Base-by-base conservation (phyloP, 2,329 filamentous ascomycete species). In the Teratosphaeria pseudoeucalypti region DNA sequence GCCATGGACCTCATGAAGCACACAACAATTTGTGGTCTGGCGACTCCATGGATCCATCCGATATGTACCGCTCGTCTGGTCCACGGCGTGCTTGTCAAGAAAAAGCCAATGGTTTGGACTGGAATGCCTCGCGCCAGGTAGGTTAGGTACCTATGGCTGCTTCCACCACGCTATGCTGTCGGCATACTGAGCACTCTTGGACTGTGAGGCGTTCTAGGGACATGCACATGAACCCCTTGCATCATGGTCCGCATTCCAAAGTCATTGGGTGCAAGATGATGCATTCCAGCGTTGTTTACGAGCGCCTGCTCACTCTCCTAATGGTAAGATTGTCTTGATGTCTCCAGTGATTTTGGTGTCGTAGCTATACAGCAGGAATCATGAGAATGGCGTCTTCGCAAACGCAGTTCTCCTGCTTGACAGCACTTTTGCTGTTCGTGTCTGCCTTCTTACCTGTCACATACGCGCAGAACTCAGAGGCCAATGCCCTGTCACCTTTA, bases 401-500 rank as follows among this genome's bases (percentile, higher is more conserved):
- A 11, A 47, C 56, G 39, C 19, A 14, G 16, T 1, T 16, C 10
- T 6, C 37, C 37, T 43, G 11, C 37, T n/a, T 43, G 37, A 16
- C 37, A 43, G 37, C 37, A 12, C 37, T 53, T n/a, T 23, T 53
- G 52, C 9, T 53, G 52, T 43, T 43, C 5, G 2, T 43, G 14
- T 43, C 37, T 43, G 37, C 37, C 16, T 43, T 14, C 37, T 12
- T 43, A 43, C 37, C 37, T 14, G 2, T 16, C 37, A 43, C 37
- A 43, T n/a, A 43, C 37, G 37, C 37, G 16, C 37, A 43, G 37
- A 43, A 43, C 11, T 43, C 37, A n/a, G 37, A 43, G 16, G 37
- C 37, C 5, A 43, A 43, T 43, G 37, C 16, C 37, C 37, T 66
- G 14, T 63, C 63, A 23, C 60, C 61, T 14, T 34, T 61, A 19